These are phyloP conservation scores for Leccinum obscurum DNA, from an alignment of 768 basidiomycete species.

Conservation along the genomic window DNA sequence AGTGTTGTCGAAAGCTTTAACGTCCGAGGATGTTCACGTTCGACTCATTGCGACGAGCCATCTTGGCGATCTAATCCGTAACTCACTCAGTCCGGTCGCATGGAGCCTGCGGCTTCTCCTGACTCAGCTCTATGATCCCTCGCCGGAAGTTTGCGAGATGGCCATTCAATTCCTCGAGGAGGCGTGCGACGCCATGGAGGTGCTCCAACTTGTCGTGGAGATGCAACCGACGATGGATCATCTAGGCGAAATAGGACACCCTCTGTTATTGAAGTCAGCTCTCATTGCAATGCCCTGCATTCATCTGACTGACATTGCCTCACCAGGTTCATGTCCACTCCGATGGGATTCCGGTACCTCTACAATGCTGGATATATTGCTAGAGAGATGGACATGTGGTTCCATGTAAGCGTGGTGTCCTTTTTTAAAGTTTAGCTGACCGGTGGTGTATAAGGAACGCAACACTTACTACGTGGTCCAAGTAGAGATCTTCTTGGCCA, in stretches of 20 bases:
- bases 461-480: slow-evolving; percentile 93
- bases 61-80: slow-evolving; percentile 77
- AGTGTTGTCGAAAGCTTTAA: slow-evolving; percentile 90
- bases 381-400: slow-evolving; percentile 95
- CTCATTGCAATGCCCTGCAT: neutral
- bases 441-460: slow-evolving; percentile 61
- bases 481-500: slow-evolving; percentile 88
- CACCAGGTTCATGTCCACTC: slow-evolving; percentile 88
- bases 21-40: slow-evolving; percentile 89
- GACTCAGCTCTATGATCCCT: slow-evolving; percentile 94
- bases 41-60: slow-evolving; percentile 87
- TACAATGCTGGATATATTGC: slow-evolving; percentile 92
- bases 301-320: neutral
- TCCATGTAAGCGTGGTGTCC: slow-evolving; percentile 62
- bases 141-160: slow-evolving; percentile 87
- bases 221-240: slow-evolving; percentile 96
- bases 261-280: slow-evolving; percentile 79
- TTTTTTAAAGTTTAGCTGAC: slow-evolving; percentile 8
- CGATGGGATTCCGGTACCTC: slow-evolving; percentile 89
- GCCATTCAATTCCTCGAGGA: slow-evolving; percentile 89
- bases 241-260: slow-evolving; percentile 89
- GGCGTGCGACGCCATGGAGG: slow-evolving; percentile 81
- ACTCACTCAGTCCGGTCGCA: slow-evolving; percentile 59
- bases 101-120: slow-evolving; percentile 92
- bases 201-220: slow-evolving; percentile 87